These are phyloP conservation scores for Waitea zeae DNA, from an alignment of 1,284 basidiomycete genomes.

Conservation along the genomic window DNA sequence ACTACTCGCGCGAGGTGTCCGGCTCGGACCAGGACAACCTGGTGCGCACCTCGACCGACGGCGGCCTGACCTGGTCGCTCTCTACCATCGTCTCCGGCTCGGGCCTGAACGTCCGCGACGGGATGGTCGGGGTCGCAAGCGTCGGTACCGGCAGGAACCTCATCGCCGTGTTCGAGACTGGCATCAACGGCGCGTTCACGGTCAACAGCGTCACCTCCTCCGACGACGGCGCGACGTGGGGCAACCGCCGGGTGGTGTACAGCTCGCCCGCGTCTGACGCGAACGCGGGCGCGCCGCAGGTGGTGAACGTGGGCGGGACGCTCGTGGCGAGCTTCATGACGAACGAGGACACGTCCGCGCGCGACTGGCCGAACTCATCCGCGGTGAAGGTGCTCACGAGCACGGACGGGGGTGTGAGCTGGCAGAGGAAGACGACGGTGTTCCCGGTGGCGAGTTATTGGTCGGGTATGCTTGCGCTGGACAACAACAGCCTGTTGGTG, in stretches of 20 bases:
- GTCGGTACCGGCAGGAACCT: too few relatives aligned
- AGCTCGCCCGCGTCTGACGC: too few relatives aligned
- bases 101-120: constrained; percentile 10
- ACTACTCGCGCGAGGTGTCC: constrained; percentile 11
- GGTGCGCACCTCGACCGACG: constrained; percentile 10
- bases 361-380: too few relatives aligned
- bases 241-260: too few relatives aligned
- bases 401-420: neutral
- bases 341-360: constrained; percentile 12
- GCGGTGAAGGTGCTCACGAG: neutral
- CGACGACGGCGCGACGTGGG: too few relatives aligned
- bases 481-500: too few relatives aligned
- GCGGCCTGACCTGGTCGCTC: constrained; percentile 9
- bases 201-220: too few relatives aligned
- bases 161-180: too few relatives aligned
- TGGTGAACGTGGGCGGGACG: constrained; percentile 7
- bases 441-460: neutral
- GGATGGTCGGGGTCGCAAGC: constrained; percentile 10
- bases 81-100: constrained; percentile 9
- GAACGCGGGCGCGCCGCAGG: constrained; percentile 10
- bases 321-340: constrained; percentile 12
- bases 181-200: too few relatives aligned
- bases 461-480: too few relatives aligned
- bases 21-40: constrained; percentile 11
- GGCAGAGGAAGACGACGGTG: constrained; percentile 1